Base-by-base conservation (phyloP, 164 flowering plant genomes). In the Dillenia turbinata region DNA sequence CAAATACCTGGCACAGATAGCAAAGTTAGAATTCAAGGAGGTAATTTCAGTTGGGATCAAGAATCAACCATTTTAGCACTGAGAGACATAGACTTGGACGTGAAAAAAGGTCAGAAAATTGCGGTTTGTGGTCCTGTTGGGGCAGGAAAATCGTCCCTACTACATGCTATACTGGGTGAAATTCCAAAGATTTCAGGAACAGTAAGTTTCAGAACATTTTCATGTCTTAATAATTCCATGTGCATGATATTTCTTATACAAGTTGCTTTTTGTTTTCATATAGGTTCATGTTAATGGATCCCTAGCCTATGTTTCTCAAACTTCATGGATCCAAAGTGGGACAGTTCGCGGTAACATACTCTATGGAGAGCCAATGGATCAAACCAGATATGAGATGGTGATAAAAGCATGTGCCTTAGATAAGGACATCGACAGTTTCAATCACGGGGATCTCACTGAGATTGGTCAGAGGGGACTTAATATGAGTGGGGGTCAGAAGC, bases 401-500 rank as follows among this genome's bases (percentile, higher is more conserved):
- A 78, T 90, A 17, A 84, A 73, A 65, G 88, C 81, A 4, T 85
- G 88, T 67, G 92, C 97, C 0, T 68, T 93, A 13, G 97, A 85
- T 50, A 88, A 90, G 65, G 98, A 93, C 54, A 76, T 93, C 1
- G 71, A 69, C 13, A 73, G 61, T 60, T 88, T 90, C 59, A 67
- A 65, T 19, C 84, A 85, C 67, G 98, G 98, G 8, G 97, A 93
- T 75, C 85, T 85, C 10, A 93, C 98, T 0, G 98, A 93, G 73
- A 93, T 93, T 17, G 97, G 98, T 8, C 86, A 93, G 73, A 75
- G 97, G 71, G 98, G 98, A 59, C 72, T 93, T 22, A 93, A 93
- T 63, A 48, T 93, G 87, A 93, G 98, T 68, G 98, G 98, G 11
- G 98, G 98, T 60, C 98, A 93, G 69, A 93, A 85, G 55, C 98